phyloP scores from a whole-genome alignment of 306 rosid species.

The Phaseolus lunatus region DNA sequence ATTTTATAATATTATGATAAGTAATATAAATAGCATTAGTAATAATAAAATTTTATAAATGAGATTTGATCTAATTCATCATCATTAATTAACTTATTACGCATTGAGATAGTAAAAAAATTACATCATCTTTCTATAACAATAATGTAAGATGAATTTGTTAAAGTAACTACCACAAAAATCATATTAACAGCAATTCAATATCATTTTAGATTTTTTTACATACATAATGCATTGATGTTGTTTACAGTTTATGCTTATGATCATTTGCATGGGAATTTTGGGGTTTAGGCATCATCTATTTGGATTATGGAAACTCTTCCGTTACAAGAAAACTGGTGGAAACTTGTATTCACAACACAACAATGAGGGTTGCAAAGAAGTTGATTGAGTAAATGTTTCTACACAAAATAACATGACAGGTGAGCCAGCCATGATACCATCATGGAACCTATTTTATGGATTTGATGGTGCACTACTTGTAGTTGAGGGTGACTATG shows the following conservation, averaged over 20 bases:
- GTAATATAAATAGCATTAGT: no score
- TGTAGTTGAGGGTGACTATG: background rate
- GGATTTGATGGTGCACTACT: conserved; percentile 24
- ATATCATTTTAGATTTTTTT: background rate
- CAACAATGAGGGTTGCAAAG: background rate
- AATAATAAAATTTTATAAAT: no score
- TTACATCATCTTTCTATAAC: no score
- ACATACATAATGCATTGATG: background rate
- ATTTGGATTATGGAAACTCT: background rate
- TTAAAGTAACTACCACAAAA: no score
- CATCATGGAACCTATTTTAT: conserved; percentile 40
- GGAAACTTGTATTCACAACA: conserved; percentile 37
- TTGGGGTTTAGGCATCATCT: background rate
- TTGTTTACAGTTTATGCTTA: background rate
- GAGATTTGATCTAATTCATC: no score
- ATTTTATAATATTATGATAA: no score
- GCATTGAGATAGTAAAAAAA: no score
- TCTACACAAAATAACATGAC: background rate
- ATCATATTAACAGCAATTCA: no score
- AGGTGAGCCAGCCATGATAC: conserved; percentile 31
- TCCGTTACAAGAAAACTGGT: conserved; percentile 32
- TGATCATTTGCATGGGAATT: background rate
- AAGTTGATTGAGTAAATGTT: conserved; percentile 19
- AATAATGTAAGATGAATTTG: no score
- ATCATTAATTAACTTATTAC: no score